These are phyloP conservation scores for Ceratocystis albifundus DNA, from an alignment of 2,329 filamentous ascomycete genomes.

Conservation along the genomic window DNA sequence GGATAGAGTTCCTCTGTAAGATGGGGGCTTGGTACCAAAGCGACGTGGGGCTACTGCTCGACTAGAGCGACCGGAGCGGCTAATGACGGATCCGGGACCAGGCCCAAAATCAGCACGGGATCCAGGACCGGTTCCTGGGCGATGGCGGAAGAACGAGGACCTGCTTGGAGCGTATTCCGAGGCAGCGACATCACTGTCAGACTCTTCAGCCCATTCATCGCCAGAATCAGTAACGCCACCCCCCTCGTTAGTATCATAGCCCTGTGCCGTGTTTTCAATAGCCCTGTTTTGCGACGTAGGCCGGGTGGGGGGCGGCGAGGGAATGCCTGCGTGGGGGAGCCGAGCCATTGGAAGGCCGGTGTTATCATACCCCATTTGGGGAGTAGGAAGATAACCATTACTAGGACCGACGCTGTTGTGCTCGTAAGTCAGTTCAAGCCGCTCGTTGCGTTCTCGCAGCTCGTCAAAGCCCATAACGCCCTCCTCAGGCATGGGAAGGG, in stretches of 20 bases:
- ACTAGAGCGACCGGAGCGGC: not conserved
- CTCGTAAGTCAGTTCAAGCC: conserved; percentile 1
- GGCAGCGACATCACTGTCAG: not conserved
- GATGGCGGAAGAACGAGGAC: not conserved
- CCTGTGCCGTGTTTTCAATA: not conserved
- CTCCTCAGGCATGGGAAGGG: conserved; percentile 21
- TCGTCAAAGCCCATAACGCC: conserved; percentile 22
- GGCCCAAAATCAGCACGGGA: not conserved
- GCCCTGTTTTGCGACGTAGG: conserved; percentile 19
- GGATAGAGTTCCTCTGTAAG: conserved; percentile 1
- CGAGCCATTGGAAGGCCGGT: conserved; percentile 21
- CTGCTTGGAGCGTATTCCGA: conserved; percentile 1
- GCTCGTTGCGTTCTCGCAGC: conserved; percentile 21
- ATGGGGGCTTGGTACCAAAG: conserved; percentile 2
- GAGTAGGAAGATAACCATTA: not conserved
- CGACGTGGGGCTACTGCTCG: not conserved
- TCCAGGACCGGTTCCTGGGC: not conserved
- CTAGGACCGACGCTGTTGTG: not conserved
- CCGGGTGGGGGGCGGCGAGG: conserved; percentile 17
- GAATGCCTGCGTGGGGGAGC: conserved; percentile 19
- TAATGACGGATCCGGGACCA: not conserved
- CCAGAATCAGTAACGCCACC: not conserved
- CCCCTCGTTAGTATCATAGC: not conserved
- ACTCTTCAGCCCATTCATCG: not conserved
- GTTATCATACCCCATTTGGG: conserved; percentile 20